Percentiles rank a stretch among this genome's conserved stretches.
Evolutionary conservation across 768 basidiomycete species (phyloP).

Genomic region (Crucibulum laeve): DNA sequence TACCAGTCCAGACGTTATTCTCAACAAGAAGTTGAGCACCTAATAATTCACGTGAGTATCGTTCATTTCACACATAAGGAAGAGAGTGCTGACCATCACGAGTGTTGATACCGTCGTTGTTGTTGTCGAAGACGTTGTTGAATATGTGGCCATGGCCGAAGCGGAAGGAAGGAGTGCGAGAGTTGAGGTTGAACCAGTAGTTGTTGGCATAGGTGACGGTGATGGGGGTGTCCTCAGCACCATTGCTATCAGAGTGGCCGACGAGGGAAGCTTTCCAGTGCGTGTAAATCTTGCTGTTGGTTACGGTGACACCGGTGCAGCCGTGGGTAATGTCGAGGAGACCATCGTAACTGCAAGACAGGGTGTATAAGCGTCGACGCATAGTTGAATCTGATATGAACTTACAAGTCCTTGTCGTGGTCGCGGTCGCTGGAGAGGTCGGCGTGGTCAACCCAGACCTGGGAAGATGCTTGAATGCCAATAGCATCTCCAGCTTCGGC

Average conservation of each 20-base stretch:
- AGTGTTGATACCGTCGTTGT: constrained; percentile 40
- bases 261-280: constrained; percentile 40
- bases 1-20: constrained; percentile 41
- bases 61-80: not conserved
- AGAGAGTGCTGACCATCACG: constrained; percentile 24
- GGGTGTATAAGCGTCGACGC: not conserved
- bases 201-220: constrained; percentile 40
- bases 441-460: constrained; percentile 40
- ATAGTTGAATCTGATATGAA: not conserved
- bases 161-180: constrained; percentile 41
- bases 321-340: constrained; percentile 41
- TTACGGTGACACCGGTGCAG: constrained; percentile 33
- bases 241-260: constrained; percentile 39
- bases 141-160: constrained; percentile 43
- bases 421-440: constrained; percentile 39
- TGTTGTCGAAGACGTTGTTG: constrained; percentile 39
- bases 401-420: constrained; percentile 37
- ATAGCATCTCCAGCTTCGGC: constrained; percentile 41
- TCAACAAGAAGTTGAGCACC: constrained; percentile 43
- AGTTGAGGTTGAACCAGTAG: constrained; percentile 37
- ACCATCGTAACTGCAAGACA: constrained; percentile 32
- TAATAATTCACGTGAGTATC: constrained; percentile 4
- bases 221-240: constrained; percentile 31
- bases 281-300: constrained; percentile 30
- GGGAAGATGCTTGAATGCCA: constrained; percentile 32